Evolutionary conservation across 2,329 filamentous ascomycete species (phyloP).

Genomic region (Colletotrichum karsti): DNA sequence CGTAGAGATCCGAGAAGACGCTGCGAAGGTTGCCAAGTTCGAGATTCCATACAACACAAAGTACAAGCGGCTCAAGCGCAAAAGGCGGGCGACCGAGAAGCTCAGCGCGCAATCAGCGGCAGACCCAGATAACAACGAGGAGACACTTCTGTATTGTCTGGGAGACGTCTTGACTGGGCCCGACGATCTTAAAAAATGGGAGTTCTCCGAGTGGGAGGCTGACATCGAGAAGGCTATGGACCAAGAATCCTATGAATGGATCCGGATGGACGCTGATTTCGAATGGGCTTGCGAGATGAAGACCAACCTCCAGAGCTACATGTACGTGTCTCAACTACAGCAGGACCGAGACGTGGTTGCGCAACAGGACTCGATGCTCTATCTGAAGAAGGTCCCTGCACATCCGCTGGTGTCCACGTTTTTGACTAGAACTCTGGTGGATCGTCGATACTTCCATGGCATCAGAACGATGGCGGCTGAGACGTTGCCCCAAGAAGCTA

Average conservation of each 20-base stretch:
- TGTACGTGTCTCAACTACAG: slow-evolving; percentile 97
- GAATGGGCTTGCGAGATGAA: slow-evolving; percentile 94
- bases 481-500: slow-evolving; percentile 80
- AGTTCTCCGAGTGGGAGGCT: slow-evolving; percentile 85
- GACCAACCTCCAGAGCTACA: slow-evolving; percentile 87
- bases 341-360: slow-evolving; percentile 97
- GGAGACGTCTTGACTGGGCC: slow-evolving; percentile 88
- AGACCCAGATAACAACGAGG: slow-evolving; percentile 71
- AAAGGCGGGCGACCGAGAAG: slow-evolving; percentile 54
- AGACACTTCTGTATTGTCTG: slow-evolving; percentile 87
- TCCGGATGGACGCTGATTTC: slow-evolving; percentile 96
- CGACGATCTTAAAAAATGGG: slow-evolving; percentile 86
- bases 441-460: slow-evolving; percentile 91
- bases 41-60: slow-evolving; percentile 99
- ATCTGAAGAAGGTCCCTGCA: slow-evolving; percentile 71
- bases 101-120: slow-evolving; percentile 67
- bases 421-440: slow-evolving; percentile 87
- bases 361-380: slow-evolving; percentile 80
- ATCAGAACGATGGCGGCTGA: slow-evolving; percentile 87
- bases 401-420: slow-evolving; percentile 90
- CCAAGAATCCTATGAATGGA: slow-evolving; percentile 97
- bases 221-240: slow-evolving; percentile 93
- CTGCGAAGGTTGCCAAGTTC: slow-evolving; percentile 78
- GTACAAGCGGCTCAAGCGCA: slow-evolving; percentile 94
- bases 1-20: slow-evolving; percentile 89